These are phyloP conservation scores for Cryptococcus jaspeensis DNA, from an alignment of 1,284 basidiomycete species.

Conservation along the genomic window DNA sequence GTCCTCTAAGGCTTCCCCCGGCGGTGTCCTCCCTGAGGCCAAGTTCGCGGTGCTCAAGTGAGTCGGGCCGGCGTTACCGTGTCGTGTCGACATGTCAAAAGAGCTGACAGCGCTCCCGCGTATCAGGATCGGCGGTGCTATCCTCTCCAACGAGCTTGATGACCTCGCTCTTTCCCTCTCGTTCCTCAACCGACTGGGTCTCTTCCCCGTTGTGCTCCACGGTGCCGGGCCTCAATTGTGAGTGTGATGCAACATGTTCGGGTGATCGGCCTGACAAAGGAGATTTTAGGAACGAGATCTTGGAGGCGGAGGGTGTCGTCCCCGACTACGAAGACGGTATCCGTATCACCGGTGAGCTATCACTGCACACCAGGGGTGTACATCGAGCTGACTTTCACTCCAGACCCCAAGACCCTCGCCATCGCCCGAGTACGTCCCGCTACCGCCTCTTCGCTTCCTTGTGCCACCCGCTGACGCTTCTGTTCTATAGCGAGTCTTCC, in stretches of 20 bases:
- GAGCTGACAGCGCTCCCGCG: background rate
- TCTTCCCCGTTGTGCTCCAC: conserved; percentile 92
- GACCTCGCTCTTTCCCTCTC: conserved; percentile 88
- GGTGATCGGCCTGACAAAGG: background rate
- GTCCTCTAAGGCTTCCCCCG: conserved; percentile 65
- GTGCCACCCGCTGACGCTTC: conserved; percentile 1
- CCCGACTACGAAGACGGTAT: conserved; percentile 96
- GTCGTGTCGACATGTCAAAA: background rate
- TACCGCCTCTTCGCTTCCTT: background rate
- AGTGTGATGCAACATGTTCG: conserved; percentile 9
- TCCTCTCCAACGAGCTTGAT: conserved; percentile 77
- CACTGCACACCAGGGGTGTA: background rate
- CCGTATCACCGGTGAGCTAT: conserved; percentile 76
- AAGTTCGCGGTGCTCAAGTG: conserved; percentile 89
- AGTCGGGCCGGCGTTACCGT: conserved; percentile 10
- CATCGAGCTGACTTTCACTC: background rate
- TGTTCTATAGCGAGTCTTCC: conserved; percentile 67
- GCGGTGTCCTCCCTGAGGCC: conserved; percentile 57
- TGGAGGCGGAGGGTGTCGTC: conserved; percentile 83
- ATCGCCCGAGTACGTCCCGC: conserved; percentile 65
- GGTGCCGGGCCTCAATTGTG: conserved; percentile 86
- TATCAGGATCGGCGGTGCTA: conserved; percentile 77
- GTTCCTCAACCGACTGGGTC: conserved; percentile 88
- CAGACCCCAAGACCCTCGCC: conserved; percentile 86
- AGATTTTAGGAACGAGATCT: conserved; percentile 68